Evolutionary conservation across 2,329 filamentous ascomycete genomes (phyloP).

Genomic region (Xylaria sp.): DNA sequence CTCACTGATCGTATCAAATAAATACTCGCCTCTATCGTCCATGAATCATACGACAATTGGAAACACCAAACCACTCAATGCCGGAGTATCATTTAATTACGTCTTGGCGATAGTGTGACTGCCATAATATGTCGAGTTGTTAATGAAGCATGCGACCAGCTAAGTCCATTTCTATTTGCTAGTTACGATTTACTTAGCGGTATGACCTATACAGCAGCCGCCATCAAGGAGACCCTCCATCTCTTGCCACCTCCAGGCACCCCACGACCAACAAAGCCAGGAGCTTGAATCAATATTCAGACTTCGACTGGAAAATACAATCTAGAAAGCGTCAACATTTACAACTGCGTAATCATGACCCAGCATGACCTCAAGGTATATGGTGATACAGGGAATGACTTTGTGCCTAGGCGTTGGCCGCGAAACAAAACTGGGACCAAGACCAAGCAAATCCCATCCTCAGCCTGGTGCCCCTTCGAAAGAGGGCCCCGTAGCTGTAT

Average conservation of each 20-base stretch:
- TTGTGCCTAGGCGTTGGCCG: conserved; percentile 16
- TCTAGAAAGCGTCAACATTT: conserved; percentile 29
- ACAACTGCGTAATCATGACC: conserved; percentile 14
- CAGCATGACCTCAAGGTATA: conserved; percentile 18
- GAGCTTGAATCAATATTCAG: conserved; percentile 20
- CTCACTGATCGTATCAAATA: conserved; percentile 7
- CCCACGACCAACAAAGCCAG: conserved; percentile 10
- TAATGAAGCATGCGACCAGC: conserved; percentile 24
- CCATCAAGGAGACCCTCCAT: conserved; percentile 24
- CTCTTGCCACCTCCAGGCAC: conserved; percentile 24
- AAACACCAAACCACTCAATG: not conserved
- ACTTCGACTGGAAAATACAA: conserved; percentile 25
- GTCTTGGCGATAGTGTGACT: conserved; percentile 2
- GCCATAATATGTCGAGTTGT: not conserved
- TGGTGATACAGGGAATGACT: conserved; percentile 16
- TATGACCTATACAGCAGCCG: conserved; percentile 25
- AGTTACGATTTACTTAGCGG: conserved; percentile 22
- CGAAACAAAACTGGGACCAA: not conserved
- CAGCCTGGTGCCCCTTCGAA: conserved; percentile 16
- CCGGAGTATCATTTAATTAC: conserved; percentile 12
- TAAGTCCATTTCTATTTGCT: conserved; percentile 25
- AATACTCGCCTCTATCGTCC: not conserved
- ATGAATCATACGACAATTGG: conserved; percentile 1
- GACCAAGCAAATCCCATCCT: not conserved
- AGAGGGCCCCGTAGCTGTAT: conserved; percentile 12